Base-by-base conservation (phyloP, 768 basidiomycete genomes). In the Kwoniella sp. region DNA sequence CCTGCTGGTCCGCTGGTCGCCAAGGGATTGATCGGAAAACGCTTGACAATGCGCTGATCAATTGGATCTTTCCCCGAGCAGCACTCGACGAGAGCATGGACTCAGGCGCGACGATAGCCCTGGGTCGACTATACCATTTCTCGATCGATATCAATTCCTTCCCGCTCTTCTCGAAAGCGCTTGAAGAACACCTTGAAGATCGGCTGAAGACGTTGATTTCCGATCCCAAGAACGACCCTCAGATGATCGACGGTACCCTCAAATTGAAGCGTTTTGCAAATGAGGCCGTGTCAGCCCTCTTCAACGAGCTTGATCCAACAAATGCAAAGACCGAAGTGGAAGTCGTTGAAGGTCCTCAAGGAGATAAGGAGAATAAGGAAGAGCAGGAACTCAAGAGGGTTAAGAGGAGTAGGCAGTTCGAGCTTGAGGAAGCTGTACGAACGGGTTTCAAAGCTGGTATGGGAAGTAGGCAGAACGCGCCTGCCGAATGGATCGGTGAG, bases 401-500 rank as follows among this genome's bases (percentile, higher is more conserved):
- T 27, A 65, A 25, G 25, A 55, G 55, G 29, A 46, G 27, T 22
- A 51, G 58, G 26, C 62, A 68, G 58, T 58, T 77, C 7, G 77
- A 74, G 27, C 54, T 79, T 40, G 67, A 77, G 59, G 72, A 71
- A 40, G 74, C 75, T 21, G 56, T 78, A 17, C 33, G 77, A 30
- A 62, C 49, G 26, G 79, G 77, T 0, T 73, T 77, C 60, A 78
- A 77, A 58, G 52, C 66, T 13, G 79, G 76, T 22, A 69, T 80
- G 67, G 76, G 76, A 30, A 74, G 72, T 50, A 56, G 79, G 25
- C 76, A 78, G 54, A 78, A 77, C 62, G 75, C 73, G 2, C 79
- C 79, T 10, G 79, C 79, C 4, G 79, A 80, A 52, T 74, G 76
- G 70, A 80, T 80, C 40, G 78, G 78, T 77, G 44, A 57, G 76